Conservation (phyloP, 257 asterid species). For the Solanum gandarillasii region DNA sequence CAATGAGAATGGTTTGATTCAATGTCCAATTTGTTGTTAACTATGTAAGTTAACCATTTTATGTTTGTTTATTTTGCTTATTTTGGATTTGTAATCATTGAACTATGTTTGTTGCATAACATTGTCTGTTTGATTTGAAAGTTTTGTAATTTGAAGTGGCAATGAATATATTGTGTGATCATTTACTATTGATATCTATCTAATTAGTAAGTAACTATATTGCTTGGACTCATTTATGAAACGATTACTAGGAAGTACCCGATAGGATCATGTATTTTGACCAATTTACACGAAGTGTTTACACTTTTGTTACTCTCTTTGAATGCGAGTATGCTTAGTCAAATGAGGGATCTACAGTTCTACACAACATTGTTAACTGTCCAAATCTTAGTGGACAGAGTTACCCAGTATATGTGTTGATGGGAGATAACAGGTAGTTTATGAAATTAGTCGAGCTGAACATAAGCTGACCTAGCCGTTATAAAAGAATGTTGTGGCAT, state of each 20-base stretch:
- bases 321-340: background rate
- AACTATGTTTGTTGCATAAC: background rate
- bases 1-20: slow-evolving; percentile 89
- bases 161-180: background rate
- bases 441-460: background rate
- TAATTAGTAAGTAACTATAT: background rate
- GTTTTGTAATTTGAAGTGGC: background rate
- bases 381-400: background rate
- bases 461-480: background rate
- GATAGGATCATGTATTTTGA: background rate
- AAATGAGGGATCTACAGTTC: background rate
- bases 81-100: background rate
- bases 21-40: slow-evolving; percentile 63
- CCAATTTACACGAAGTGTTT: too few relatives aligned
- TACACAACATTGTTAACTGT: background rate
- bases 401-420: background rate
- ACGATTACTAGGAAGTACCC: too few relatives aligned
- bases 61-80: background rate
- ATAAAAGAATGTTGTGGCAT: background rate
- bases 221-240: background rate
- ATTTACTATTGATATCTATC: background rate
- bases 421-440: accelerated
- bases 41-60: background rate
- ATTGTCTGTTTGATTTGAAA: background rate
- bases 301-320: background rate